Conservation (phyloP, 345 rosid genomes). For the Firmiana major region DNA sequence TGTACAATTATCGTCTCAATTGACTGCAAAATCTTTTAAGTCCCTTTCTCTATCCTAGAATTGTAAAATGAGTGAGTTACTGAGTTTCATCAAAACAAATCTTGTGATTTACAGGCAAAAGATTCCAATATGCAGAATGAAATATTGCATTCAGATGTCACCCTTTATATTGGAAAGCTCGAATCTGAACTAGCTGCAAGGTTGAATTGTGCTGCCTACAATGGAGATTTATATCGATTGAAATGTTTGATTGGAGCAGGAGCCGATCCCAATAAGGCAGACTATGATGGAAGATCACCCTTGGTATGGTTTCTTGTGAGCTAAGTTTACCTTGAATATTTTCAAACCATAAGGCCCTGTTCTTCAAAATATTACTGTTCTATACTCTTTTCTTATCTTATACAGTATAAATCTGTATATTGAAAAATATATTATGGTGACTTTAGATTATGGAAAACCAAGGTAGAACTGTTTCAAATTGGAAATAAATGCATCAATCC, state of each 20-base stretch:
- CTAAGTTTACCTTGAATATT: background rate
- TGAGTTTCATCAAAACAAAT: background rate
- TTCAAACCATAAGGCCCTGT: background rate
- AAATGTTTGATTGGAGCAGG: slow-evolving; percentile 64
- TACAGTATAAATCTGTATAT: background rate
- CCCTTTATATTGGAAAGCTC: slow-evolving; percentile 61
- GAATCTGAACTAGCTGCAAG: slow-evolving; percentile 66
- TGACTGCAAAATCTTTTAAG: background rate
- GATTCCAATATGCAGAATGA: slow-evolving; percentile 44
- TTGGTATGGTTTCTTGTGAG: slow-evolving; percentile 42
- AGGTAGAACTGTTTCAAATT: background rate
- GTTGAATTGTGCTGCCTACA: slow-evolving; percentile 57
- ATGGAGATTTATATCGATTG: slow-evolving; percentile 66
- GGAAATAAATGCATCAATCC: background rate
- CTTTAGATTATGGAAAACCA: background rate
- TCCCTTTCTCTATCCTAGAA: slow-evolving; percentile 8
- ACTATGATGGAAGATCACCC: slow-evolving; percentile 81
- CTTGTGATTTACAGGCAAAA: slow-evolving; percentile 49
- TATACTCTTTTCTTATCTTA: background rate
- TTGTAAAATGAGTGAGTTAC: background rate
- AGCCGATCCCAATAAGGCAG: slow-evolving; percentile 60
- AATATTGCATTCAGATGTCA: slow-evolving; percentile 59
- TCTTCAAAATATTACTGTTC: background rate
- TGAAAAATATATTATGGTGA: background rate
- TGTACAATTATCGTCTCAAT: background rate